phyloP scores from a whole-genome alignment of 108 stramenopile species.

The Aurantiochytrium sp. region DNA sequence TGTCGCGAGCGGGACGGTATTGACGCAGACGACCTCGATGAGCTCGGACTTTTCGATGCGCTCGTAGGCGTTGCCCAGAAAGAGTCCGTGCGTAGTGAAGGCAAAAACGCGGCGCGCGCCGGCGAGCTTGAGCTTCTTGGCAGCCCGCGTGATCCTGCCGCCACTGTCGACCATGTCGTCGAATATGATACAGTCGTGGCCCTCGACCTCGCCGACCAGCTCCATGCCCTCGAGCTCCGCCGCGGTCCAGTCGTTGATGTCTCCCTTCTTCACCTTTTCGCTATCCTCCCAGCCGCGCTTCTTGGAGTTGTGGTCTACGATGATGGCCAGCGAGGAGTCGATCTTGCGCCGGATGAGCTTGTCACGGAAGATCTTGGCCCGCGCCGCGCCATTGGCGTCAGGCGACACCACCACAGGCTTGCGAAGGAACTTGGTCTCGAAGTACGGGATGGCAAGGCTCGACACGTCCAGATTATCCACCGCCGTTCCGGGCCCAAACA shows the following conservation, averaged over 20 bases:
- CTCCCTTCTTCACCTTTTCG: constrained; percentile 98
- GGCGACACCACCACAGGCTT: constrained; percentile 98
- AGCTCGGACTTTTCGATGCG: constrained; percentile 84
- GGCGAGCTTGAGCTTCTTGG: constrained; percentile 81
- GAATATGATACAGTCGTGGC: constrained; percentile 96
- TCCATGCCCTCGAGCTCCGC: constrained; percentile 93
- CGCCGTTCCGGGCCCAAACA: constrained; percentile 83
- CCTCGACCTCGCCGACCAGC: constrained; percentile 93
- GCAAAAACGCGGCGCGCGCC: constrained; percentile 96
- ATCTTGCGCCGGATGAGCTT: constrained; percentile 35
- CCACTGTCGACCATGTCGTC: constrained; percentile 99
- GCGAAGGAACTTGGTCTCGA: constrained; percentile 91
- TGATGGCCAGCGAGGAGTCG: not conserved
- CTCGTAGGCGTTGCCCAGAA: constrained; percentile 92
- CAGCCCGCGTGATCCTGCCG: constrained; percentile 57
- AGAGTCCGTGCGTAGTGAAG: constrained; percentile 93
- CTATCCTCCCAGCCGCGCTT: constrained; percentile 58
- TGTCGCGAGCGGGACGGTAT: constrained; percentile 57
- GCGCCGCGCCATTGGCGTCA: constrained; percentile 97
- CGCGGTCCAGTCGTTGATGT: constrained; percentile 68
- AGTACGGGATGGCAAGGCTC: constrained; percentile 93
- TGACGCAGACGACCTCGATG: constrained; percentile 75
- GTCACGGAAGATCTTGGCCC: constrained; percentile 98
- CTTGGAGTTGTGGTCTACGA: not conserved
- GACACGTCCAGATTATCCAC: constrained; percentile 98